Percentiles rank a stretch among this genome's conserved stretches.
These are phyloP conservation scores for Didymella arachidicola DNA, from an alignment of 2,329 filamentous ascomycete genomes.

Conservation along the genomic window DNA sequence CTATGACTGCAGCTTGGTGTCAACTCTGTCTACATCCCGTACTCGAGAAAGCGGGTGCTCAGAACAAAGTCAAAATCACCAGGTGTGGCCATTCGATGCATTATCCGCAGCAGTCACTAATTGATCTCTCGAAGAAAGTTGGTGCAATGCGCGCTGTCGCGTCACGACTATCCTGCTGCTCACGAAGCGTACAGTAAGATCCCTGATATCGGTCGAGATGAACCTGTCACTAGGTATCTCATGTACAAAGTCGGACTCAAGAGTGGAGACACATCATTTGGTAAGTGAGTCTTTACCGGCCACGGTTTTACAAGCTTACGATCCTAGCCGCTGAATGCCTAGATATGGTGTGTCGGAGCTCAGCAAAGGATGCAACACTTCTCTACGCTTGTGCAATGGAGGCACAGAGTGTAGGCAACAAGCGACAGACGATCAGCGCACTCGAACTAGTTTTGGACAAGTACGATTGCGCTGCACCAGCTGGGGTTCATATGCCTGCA, in stretches of 20 bases:
- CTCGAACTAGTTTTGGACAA: constrained; percentile 68
- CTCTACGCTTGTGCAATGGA: constrained; percentile 84
- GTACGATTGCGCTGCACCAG: constrained; percentile 58
- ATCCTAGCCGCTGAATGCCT: constrained; percentile 68
- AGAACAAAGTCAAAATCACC: constrained; percentile 72
- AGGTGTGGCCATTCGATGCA: constrained; percentile 56
- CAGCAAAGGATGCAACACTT: constrained; percentile 65
- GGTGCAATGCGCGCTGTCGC: constrained; percentile 72
- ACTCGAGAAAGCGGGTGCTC: constrained; percentile 70
- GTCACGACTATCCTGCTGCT: constrained; percentile 63
- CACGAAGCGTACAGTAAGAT: constrained; percentile 66
- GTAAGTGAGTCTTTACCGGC: constrained; percentile 41
- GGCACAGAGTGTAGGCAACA: constrained; percentile 71
- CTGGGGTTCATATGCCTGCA: constrained; percentile 66
- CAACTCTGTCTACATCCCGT: constrained; percentile 69
- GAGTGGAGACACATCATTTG: constrained; percentile 62
- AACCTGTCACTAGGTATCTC: constrained; percentile 74
- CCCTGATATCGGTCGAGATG: constrained; percentile 63
- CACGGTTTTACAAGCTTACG: constrained; percentile 17
- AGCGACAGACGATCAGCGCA: constrained; percentile 64
- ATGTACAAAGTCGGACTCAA: constrained; percentile 76
- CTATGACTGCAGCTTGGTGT: constrained; percentile 74
- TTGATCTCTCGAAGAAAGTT: constrained; percentile 66
- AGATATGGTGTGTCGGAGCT: constrained; percentile 63
- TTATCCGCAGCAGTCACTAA: neutral